Base-by-base conservation (phyloP, 208 protist genomes). In the Acanthamoeba lenticulata region DNA sequence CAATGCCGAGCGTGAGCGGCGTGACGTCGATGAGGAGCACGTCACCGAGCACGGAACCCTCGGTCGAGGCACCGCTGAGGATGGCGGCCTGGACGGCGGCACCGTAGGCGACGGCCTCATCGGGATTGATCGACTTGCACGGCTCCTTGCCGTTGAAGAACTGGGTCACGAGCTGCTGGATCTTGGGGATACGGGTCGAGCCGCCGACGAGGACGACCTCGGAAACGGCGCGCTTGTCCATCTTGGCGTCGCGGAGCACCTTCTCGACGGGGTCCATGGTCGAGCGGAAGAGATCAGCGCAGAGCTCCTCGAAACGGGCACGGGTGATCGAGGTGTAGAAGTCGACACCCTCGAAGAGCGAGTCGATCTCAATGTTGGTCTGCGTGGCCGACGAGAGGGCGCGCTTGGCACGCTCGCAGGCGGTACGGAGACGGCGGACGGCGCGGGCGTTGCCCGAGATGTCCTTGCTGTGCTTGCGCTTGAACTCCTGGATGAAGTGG, bases 21-120 rank as follows among this genome's bases (percentile, higher is more conserved):
- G 98, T 98, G 88, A 99, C 99, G 97, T 99, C 99, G 32, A 98
- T 94, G 9, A 98, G 92, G 17, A 98, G 90, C 36, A 98, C 77
- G 91, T 98, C 98, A 7, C 98, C 96, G 83, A 97, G 83, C 49
- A 95, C 95, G 38, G 88, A 92, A 69, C 95, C 92, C 91, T 96
- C 95, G 85, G 93, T 93, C 21, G 57, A 60, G 38, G 94, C 40
- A 67, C 97, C 97, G 24, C 98, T 95, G 52, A 99, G 98, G 89
- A 99, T 98, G 95, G 98, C 97, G 57, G 98, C 99, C 97, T 99
- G 99, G 91, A 99, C 98, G 65, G 99, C 98, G 44, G 98, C 98
- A 88, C 98, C 98, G 96, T 98, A 99, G 34, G 99, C 99, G 52
- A 99, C 99, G 60, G 99, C 98, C 97, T 99, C 99, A 96, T 99